Evolutionary conservation across 2,329 filamentous ascomycete genomes (phyloP).

Genomic region (Calonectria hawksworthii): DNA sequence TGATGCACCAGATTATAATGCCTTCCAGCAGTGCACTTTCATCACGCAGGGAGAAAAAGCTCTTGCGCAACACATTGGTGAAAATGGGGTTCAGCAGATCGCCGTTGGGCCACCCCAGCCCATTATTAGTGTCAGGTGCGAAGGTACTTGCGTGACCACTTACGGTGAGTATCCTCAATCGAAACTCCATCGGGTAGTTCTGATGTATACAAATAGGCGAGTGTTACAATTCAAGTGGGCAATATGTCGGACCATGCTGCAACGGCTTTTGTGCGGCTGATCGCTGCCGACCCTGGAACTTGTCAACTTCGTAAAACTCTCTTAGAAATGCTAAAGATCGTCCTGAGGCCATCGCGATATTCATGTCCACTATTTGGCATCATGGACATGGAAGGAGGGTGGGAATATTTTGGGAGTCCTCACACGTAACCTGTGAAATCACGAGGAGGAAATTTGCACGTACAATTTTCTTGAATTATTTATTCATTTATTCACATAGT

Average conservation of each 20-base stretch:
- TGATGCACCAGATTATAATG: slow-evolving; percentile 60
- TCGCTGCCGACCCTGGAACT: slow-evolving; percentile 56
- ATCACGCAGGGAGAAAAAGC: slow-evolving; percentile 50
- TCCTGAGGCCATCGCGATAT: neutral
- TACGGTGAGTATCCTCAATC: slow-evolving; percentile 47
- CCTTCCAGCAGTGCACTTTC: slow-evolving; percentile 59
- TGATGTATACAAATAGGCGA: slow-evolving; percentile 32
- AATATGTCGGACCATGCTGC: slow-evolving; percentile 57
- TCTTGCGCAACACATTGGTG: slow-evolving; percentile 43
- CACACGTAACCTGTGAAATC: neutral
- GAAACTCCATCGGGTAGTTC: too few relatives aligned
- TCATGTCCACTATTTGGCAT: neutral
- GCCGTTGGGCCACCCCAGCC: slow-evolving; percentile 60
- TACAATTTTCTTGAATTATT: neutral
- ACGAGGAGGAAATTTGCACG: neutral
- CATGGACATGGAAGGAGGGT: neutral
- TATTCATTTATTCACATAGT: neutral
- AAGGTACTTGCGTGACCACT: slow-evolving; percentile 57
- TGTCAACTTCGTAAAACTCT: slow-evolving; percentile 15
- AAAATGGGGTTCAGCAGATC: slow-evolving; percentile 55
- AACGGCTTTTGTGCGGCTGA: slow-evolving; percentile 59
- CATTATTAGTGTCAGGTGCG: slow-evolving; percentile 58
- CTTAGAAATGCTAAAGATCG: neutral
- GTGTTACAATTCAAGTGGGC: slow-evolving; percentile 53
- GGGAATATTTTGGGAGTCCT: neutral